Conservation (phyloP, 1,284 basidiomycete genomes). For the Pascua sp. region DNA sequence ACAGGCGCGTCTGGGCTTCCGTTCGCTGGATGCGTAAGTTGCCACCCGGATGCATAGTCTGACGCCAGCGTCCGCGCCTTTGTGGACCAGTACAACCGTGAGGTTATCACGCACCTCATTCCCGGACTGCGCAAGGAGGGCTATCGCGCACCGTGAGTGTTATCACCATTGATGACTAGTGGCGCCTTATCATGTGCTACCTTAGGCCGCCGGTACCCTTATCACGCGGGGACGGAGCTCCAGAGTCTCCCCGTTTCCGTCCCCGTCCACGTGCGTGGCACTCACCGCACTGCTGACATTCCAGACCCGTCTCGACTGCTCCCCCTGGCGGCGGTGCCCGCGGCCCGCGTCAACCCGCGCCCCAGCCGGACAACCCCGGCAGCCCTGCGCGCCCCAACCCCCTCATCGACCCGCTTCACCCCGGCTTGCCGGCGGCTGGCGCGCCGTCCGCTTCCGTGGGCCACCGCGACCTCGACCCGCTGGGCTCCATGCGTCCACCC, state of each 20-base stretch:
- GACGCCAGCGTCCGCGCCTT: constrained; percentile 44
- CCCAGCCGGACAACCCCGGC: constrained; percentile 3
- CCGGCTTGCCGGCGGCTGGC: constrained; percentile 1
- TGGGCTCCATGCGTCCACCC: constrained; percentile 42
- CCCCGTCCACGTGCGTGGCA: too few relatives aligned
- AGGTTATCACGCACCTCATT: constrained; percentile 48
- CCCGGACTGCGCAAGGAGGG: constrained; percentile 49
- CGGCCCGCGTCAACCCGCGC: constrained; percentile 4
- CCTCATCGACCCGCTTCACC: constrained; percentile 21
- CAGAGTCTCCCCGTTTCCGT: too few relatives aligned
- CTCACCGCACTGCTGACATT: constrained; percentile 2
- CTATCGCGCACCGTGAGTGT: constrained; percentile 41
- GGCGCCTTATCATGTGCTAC: not conserved
- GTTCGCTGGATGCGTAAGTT: constrained; percentile 31
- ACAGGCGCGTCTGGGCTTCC: constrained; percentile 27
- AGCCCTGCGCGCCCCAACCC: constrained; percentile 23
- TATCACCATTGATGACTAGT: not conserved
- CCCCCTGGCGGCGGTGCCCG: constrained; percentile 9
- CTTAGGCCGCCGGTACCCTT: too few relatives aligned
- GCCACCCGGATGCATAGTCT: not conserved
- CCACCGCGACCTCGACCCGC: constrained; percentile 54
- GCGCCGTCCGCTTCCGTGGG: constrained; percentile 49
- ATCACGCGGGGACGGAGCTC: too few relatives aligned
- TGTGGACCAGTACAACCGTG: constrained; percentile 45
- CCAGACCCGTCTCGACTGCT: not conserved